phyloP scores from a whole-genome alignment of 208 protist species.

The Novymonas esmeraldas region DNA sequence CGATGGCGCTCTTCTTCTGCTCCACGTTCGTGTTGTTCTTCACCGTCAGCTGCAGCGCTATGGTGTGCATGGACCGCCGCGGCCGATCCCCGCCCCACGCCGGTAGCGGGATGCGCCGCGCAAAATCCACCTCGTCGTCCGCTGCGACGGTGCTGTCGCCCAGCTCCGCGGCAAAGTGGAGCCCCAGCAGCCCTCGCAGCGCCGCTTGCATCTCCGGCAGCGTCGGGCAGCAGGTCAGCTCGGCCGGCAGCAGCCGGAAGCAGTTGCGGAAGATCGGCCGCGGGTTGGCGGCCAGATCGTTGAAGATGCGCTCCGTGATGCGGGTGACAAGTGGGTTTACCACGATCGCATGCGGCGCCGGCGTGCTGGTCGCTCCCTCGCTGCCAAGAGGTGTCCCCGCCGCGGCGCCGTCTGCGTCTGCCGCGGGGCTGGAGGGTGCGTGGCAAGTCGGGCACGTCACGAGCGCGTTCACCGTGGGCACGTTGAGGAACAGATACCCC shows the following conservation, averaged over 20 bases:
- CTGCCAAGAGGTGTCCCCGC: too few species aligned
- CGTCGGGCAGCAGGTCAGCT: constrained; percentile 87
- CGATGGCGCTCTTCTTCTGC: constrained; percentile 50
- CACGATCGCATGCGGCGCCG: constrained; percentile 62
- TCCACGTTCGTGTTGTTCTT: constrained; percentile 89
- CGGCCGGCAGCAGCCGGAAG: constrained; percentile 79
- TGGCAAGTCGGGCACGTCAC: constrained; percentile 44
- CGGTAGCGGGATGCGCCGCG: constrained; percentile 20
- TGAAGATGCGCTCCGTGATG: constrained; percentile 77
- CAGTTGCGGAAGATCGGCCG: constrained; percentile 74
- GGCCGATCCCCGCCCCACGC: constrained; percentile 10
- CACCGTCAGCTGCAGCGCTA: constrained; percentile 65
- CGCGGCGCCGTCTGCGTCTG: neutral
- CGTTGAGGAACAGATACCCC: constrained; percentile 64
- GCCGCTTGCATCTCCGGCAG: constrained; percentile 69
- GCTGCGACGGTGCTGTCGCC: constrained; percentile 4
- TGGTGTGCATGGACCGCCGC: constrained; percentile 43
- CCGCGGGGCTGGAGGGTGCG: neutral
- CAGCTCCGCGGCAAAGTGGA: constrained; percentile 51
- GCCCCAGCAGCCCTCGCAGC: constrained; percentile 44
- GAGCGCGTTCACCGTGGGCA: constrained; percentile 34
- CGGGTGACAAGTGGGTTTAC: constrained; percentile 77
- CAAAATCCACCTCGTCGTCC: constrained; percentile 23
- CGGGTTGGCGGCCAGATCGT: constrained; percentile 54
- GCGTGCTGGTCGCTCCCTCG: neutral